Evolutionary conservation across 257 asterid genomes (phyloP), one percentile per base, ranked within the genome.

Genomic region (Misopates orontium): DNA sequence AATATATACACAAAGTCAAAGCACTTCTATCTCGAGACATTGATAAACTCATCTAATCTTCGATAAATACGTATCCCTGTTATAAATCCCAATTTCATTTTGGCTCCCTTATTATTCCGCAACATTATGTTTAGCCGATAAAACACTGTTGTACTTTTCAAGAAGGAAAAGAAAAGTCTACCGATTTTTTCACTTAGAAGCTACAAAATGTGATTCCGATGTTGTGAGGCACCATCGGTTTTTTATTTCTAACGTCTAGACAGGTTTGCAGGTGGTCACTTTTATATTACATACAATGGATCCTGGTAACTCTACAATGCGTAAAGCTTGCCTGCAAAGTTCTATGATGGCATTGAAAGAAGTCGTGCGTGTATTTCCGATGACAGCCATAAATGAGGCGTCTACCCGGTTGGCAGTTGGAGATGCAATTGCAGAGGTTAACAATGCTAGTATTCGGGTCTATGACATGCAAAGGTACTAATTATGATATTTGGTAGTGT

Each of bases 251-350:
- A 83, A 93, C 89, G 79, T 83, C 91, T 85, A 75, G 87, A 85
- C 93, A 86, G 95, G 82, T 86, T 52, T 93, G 91, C 97, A 93
- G 99, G 96, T 82, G 75, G 89, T 83, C 75, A 71, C 78, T 77
- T 93, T 86, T 83, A 74, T 93, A 74, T 74, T 93, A 74, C 99
- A 83, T 79, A 93, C 99, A 62, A 90, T 93, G 96, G 97, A 93
- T 83, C 96, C 90, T 42, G 84, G 96, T 67, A 93, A 93, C 82
- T 76, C 85, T 71, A 87, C 85, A 75, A 84, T 93, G 99, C 87
- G 95, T 51, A 88, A 71, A 74, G 82, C 74, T 77, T 93, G 97
- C 81, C 44, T 82, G 56, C 88, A 79, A 73, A 86, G 87, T 79
- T 79, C 96, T 70, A 83, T 80, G 95, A 67, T 64, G 9, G 83